Evolutionary conservation across 352 stramenopile genomes (phyloP), one percentile per base, ranked within the genome.

Genomic region (Peronospora destructor): DNA sequence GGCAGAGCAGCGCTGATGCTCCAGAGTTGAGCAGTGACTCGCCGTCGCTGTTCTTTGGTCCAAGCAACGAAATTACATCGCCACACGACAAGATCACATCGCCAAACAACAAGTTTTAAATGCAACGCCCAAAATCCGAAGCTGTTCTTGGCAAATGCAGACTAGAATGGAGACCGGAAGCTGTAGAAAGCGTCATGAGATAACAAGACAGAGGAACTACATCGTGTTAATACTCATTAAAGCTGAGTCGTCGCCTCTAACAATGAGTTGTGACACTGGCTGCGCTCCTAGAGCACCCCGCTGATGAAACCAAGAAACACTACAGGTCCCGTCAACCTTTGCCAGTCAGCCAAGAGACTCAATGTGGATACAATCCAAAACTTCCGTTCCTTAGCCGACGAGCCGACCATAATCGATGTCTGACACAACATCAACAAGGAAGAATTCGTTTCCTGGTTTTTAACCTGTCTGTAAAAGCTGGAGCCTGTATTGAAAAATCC

Each of bases 401-500:
- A 66, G 25, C 6, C 33, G 2, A 53, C 58, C 16, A 62, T 8
- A 25, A 29, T 14, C n/a, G n/a, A n/a, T n/a, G n/a, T n/a, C n/a
- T n/a, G n/a, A n/a, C n/a, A n/a, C n/a, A n/a, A n/a, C n/a, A n/a
- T n/a, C n/a, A n/a, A n/a, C n/a, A n/a, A n/a, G n/a, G n/a, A n/a
- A n/a, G n/a, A n/a, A n/a, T n/a, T n/a, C n/a, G n/a, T n/a, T n/a
- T n/a, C n/a, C n/a, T n/a, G n/a, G n/a, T n/a, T n/a, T n/a, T n/a
- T n/a, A 26, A 7, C 11, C 34, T 6, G 16, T 32, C 0, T 12
- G 25, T 16, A n/a, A 21, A 55, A 42, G 28, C 58, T 62, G 5
- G 58, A 66, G 9, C 58, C 52, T 12, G 58, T 62, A 25, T 62
- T 53, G 35, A 66, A 58, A 23, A 56, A 21, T 21, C n/a, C 30